Evolutionary conservation across 164 flowering plant species (phyloP).

Genomic region (Annona squamosa): DNA sequence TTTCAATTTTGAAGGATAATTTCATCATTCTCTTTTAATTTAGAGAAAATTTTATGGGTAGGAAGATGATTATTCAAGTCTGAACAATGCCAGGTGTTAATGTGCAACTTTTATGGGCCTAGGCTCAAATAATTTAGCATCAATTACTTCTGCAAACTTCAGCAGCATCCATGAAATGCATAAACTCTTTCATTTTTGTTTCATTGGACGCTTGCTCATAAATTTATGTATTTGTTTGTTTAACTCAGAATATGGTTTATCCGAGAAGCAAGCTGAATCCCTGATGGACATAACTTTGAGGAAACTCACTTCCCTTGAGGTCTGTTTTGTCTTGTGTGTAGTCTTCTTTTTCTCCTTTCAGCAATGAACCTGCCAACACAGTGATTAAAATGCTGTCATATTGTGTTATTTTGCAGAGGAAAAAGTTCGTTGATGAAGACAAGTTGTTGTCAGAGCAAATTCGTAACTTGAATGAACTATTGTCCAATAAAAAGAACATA

Average conservation of each 20-base stretch:
- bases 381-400: background rate
- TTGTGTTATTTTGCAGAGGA: conserved; percentile 42
- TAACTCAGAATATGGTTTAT: conserved; percentile 59
- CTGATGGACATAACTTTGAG: conserved; percentile 78
- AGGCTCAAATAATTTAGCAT: no score
- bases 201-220: no score
- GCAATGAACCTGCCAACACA: background rate
- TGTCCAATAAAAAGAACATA: conserved; percentile 69
- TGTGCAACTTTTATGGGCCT: no score
- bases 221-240: background rate
- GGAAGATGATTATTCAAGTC: no score
- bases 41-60: no score
- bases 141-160: no score
- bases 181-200: no score
- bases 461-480: conserved; percentile 56
- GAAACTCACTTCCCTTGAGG: conserved; percentile 82
- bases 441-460: conserved; percentile 64
- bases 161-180: no score
- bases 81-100: no score
- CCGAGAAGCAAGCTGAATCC: conserved; percentile 95
- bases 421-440: conserved; percentile 68
- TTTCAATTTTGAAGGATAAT: no score
- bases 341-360: background rate
- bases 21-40: no score
- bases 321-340: conserved; percentile 9